Evolutionary conservation across 257 asterid genomes (phyloP), one percentile per base, ranked within the genome.

Genomic region (Capsicum rhomboideum): DNA sequence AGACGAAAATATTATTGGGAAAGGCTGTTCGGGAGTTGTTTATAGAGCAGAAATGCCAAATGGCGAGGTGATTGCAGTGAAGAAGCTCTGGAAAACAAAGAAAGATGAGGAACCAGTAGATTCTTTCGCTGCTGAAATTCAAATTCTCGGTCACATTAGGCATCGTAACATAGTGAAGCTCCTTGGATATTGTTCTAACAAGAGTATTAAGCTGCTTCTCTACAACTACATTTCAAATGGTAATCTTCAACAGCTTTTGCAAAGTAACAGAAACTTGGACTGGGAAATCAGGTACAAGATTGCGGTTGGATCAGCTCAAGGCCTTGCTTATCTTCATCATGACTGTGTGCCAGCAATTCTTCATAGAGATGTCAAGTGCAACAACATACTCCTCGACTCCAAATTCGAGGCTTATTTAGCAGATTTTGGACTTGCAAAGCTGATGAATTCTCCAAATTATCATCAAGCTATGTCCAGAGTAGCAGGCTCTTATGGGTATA

Each of bases 381-480:
- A 96, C 84, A 94, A 96, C 87, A 96, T 96, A 81, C 94, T 94
- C 56, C 88, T 96, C 18, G 98, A 94, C 83, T 91, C 97, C 8
- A 93, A 91, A 83, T 94, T 83, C 14, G 99, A 96, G 83, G 94
- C 98, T 66, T 93, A 94, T 84, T 78, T 96, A 66, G 99, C 99
- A 5, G 99, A 96, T 89, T 96, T 96, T 83, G 99, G 99, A n/a
- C 98, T 96, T 2, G 99, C 99, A 13, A 96, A 92, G 90, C 90
- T 92, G 11, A 93, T 94, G 98, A 92, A 87, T 82, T 92, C 99
- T 28, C 94, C 98, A 17, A 94, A 89, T 80, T 94, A 94, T 84
- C 99, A 96, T 6, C 98, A 94, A 31, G 97, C 98, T 0, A 92
- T 96, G 92, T 93, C 98, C 20, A 87, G 95, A 87, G 92, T 96